Evolutionary conservation across 257 asterid genomes (phyloP), one percentile per base, ranked within the genome.

Genomic region (Solanum chmielewskii): DNA sequence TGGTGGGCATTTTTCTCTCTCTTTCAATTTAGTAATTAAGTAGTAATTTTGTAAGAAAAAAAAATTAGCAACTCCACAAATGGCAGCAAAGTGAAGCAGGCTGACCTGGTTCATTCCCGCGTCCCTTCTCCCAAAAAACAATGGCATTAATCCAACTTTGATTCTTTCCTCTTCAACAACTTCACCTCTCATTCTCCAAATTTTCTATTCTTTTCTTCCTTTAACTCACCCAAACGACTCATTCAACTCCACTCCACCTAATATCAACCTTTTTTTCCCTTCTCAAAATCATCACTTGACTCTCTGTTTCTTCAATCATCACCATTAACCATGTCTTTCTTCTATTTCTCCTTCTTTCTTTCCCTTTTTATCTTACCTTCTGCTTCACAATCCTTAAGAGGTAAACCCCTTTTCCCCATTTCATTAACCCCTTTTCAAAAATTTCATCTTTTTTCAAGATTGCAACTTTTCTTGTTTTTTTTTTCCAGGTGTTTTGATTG

Each of bases 401-500:
- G 99, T 96, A 91, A 86, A 16, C 33, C 75, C 71, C 39, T 29
- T 78, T 15, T 13, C 3, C 82, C 52, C 12, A 39, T 47, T 47
- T 3, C 7, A 84, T 73, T 8, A 27, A 39, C 68, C 76, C 77
- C 59, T 52, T 8, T 83, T 77, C 27, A 84, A 16, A 78, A 76
- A 14, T 21, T 70, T 70, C 27, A 39, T 75, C 62, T 81, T 66
- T 16, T 31, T 70, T 71, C 45, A 71, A 73, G 81, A 69, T 68
- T 35, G 35, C 47, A 21, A 73, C 3, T 62, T 23, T 42, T 39
- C 83, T 47, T 78, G 16, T 78, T 7, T 81, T 45, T 73, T 86
- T 21, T 85, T 15, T 35, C 2, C 92, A 96, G 99, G 94, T 76
- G 90, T 82, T 41, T 90, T 93, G 47, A 92, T 96, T 88, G 94